Percentiles rank a stretch among this genome's conserved stretches.
phyloP scores from a whole-genome alignment of 2,329 filamentous ascomycete genomes.

The Talaromyces sp. region DNA sequence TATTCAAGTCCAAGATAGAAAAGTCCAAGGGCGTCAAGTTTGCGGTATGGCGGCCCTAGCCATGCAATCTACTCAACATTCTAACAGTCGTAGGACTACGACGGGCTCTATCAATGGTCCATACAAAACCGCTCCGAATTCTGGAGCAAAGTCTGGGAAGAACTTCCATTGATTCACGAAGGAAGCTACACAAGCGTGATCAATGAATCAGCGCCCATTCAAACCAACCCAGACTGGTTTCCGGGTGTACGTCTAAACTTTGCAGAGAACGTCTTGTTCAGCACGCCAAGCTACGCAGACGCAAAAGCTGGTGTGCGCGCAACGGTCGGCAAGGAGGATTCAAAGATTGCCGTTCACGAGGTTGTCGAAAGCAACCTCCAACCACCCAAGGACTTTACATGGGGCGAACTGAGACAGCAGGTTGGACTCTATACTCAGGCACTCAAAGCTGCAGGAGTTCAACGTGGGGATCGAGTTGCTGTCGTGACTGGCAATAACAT shows the following conservation, averaged over 20 bases:
- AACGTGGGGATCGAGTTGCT: constrained; percentile 69
- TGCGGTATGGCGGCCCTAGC: constrained; percentile 44
- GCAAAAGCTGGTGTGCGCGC: constrained; percentile 46
- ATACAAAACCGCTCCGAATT: constrained; percentile 60
- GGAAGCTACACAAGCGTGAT: constrained; percentile 60
- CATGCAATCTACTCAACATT: neutral
- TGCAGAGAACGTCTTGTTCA: constrained; percentile 75
- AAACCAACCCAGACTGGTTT: constrained; percentile 73
- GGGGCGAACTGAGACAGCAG: constrained; percentile 60
- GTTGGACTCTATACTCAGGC: constrained; percentile 62
- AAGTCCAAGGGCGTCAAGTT: constrained; percentile 54
- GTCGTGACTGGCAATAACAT: constrained; percentile 71
- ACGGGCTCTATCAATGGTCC: constrained; percentile 68
- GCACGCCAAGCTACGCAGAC: constrained; percentile 36
- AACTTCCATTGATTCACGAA: constrained; percentile 58
- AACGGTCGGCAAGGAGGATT: constrained; percentile 65
- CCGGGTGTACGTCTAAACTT: constrained; percentile 69
- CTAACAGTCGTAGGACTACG: constrained; percentile 53
- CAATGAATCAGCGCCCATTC: constrained; percentile 66
- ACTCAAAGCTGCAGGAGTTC: constrained; percentile 62
- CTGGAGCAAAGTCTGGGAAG: constrained; percentile 61
- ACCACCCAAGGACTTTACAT: constrained; percentile 55
- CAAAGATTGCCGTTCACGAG: constrained; percentile 66
- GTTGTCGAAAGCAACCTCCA: constrained; percentile 43
- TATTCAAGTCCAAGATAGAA: constrained; percentile 65